A percentile compares a stretch with the other conserved stretches of the same genome.
phyloP scores from a whole-genome alignment of 2,329 filamentous ascomycete species.

The Iodosphaeria phyllophila region DNA sequence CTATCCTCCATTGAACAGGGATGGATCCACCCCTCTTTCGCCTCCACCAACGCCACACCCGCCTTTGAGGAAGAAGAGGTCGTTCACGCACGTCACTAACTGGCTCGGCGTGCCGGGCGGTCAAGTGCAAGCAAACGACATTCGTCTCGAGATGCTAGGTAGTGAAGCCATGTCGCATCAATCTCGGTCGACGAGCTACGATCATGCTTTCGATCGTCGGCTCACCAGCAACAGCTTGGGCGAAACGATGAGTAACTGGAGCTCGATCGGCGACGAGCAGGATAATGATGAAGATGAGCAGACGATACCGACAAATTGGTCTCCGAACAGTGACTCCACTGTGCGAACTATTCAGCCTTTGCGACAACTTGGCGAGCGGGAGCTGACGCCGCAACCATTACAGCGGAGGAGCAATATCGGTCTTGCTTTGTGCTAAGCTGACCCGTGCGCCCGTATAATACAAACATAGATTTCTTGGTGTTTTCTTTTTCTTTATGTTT shows the following conservation, averaged over 20 bases:
- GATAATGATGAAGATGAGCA: slow-evolving; percentile 17
- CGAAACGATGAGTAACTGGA: slow-evolving; percentile 31
- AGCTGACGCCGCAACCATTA: no score
- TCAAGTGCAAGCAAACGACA: slow-evolving; percentile 16
- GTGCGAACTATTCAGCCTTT: slow-evolving; percentile 17
- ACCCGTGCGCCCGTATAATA: no score
- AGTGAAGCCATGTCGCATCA: no score
- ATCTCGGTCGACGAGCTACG: no score
- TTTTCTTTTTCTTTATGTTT: no score
- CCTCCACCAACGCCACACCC: slow-evolving; percentile 39
- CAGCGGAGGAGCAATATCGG: slow-evolving; percentile 3
- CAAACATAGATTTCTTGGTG: no score
- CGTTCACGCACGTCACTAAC: slow-evolving; percentile 40
- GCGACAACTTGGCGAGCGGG: slow-evolving; percentile 6
- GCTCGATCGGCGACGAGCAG: no score
- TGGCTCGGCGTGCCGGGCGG: slow-evolving; percentile 32
- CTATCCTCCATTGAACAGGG: slow-evolving; percentile 4
- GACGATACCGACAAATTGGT: slow-evolving; percentile 28
- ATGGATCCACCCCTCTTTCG: slow-evolving; percentile 33
- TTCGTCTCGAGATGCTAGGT: slow-evolving; percentile 29
- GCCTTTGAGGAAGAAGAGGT: slow-evolving; percentile 46
- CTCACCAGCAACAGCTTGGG: slow-evolving; percentile 24
- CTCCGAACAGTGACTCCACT: slow-evolving; percentile 24
- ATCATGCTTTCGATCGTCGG: no score
- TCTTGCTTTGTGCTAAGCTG: slow-evolving; percentile 3